Conservation (phyloP, 805 yeast species). For the Candida sonorensis region DNA sequence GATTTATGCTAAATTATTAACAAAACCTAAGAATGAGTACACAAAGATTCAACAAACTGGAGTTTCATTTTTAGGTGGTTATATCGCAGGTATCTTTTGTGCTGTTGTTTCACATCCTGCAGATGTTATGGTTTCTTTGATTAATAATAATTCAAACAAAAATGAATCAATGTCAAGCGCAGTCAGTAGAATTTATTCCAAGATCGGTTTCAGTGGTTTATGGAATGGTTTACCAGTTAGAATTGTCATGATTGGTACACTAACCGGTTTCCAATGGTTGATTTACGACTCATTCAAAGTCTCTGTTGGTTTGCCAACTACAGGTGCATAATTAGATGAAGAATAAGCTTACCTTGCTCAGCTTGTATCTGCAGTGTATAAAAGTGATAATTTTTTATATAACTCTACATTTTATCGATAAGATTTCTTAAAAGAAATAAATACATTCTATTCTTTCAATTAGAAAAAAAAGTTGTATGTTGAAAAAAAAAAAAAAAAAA, state of each 20-base stretch:
- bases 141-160: constrained; percentile 64
- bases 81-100: constrained; percentile 95
- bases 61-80: constrained; percentile 92
- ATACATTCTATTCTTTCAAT: no score
- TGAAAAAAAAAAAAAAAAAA: no score
- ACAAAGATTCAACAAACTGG: constrained; percentile 79
- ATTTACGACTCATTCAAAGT: constrained; percentile 95
- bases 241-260: constrained; percentile 94
- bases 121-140: constrained; percentile 96
- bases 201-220: constrained; percentile 83
- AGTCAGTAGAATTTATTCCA: constrained; percentile 62
- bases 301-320: constrained; percentile 89
- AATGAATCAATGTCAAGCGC: constrained; percentile 65
- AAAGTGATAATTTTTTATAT: no score
- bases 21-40: constrained; percentile 68
- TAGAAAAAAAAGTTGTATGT: no score
- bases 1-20: constrained; percentile 61
- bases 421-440: no score
- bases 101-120: constrained; percentile 97
- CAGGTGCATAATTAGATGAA: constrained; percentile 52
- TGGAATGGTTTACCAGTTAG: constrained; percentile 96
- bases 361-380: no score
- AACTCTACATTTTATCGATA: no score
- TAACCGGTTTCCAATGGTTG: constrained; percentile 96
- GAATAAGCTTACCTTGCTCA: no score